Evolutionary conservation across 2,329 filamentous ascomycete species (phyloP), one percentile per base, ranked within the genome.

Genomic region (Aspergillus quadrilineatus): DNA sequence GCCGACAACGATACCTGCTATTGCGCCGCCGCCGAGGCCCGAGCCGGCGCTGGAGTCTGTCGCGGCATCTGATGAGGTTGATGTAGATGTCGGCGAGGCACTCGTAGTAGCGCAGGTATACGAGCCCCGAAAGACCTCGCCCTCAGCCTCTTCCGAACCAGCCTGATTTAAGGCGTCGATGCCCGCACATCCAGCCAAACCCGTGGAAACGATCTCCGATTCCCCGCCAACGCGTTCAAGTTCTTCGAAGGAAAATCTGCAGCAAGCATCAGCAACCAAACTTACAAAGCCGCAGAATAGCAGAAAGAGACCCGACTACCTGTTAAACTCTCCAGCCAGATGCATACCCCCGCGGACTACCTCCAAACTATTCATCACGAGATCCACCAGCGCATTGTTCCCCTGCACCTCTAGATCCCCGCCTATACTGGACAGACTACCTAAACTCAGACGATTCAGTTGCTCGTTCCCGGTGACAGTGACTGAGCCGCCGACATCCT

Each of bases 191-290:
- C 7, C 55, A 15, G 42, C 62, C 10, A 59, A 47, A 37, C 64
- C 55, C 7, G 55, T 57, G 5, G 53, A 62, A 17, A 37, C 46
- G 51, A 71, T 68, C 1, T 30, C 57, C 3, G 67, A 63, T 14
- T 55, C 28, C 14, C 67, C 66, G 14, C 60, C 53, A 10, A 70
- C 65, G 9, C 60, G 28, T 9, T 70, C 51, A 5, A 72, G 60
- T 4, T 64, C 60, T 3, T 59, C 53, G 7, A 72, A 52, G 0
- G 63, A 67, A 6, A 71, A 53, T 67, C 50, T 60, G 39, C 22
- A 4, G 22, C 22, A 22, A 22, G 22, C 3, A 22, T 22, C 22
- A 22, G 22, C 22, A 22, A 22, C 22, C 22, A 22, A 22, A 22
- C 10, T 28, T 22, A 22, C 22, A 22, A 2, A 22, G 22, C 22